phyloP scores from a whole-genome alignment of 345 rosid genomes.

The Heritiera littoralis region DNA sequence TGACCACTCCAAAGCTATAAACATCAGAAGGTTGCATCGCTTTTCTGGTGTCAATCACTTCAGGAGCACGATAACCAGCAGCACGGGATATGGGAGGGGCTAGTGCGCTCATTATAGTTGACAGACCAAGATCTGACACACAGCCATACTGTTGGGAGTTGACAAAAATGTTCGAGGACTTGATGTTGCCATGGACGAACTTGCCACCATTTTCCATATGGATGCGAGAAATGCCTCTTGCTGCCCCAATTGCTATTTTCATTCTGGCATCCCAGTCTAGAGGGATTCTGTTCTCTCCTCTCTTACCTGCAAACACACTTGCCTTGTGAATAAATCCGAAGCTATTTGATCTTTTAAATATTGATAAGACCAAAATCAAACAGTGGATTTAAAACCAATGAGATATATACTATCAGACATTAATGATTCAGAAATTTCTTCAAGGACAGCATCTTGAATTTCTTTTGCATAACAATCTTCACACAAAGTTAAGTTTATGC shows the following conservation, averaged over 20 bases:
- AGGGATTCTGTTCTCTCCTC: slow-evolving; percentile 65
- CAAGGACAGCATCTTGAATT: neutral
- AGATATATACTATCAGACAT: too few species aligned
- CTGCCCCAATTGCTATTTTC: slow-evolving; percentile 84
- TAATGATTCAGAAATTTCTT: neutral
- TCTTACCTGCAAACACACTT: slow-evolving; percentile 44
- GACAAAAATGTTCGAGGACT: slow-evolving; percentile 87
- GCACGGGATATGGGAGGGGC: slow-evolving; percentile 81
- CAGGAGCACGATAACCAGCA: slow-evolving; percentile 94
- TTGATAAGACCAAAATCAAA: neutral
- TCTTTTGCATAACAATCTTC: neutral
- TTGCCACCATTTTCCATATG: slow-evolving; percentile 71
- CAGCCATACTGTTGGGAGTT: slow-evolving; percentile 64
- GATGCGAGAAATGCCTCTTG: slow-evolving; percentile 75
- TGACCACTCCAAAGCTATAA: slow-evolving; percentile 92
- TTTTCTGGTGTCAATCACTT: slow-evolving; percentile 88
- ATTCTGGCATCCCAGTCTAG: slow-evolving; percentile 85
- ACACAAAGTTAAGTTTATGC: neutral
- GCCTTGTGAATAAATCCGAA: neutral
- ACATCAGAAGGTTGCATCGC: slow-evolving; percentile 87
- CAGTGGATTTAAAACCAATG: neutral
- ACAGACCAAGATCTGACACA: slow-evolving; percentile 81
- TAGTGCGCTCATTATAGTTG: slow-evolving; percentile 73
- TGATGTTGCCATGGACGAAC: slow-evolving; percentile 88
- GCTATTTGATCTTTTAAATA: neutral